These are phyloP conservation scores for Aspergillus texensis DNA, from an alignment of 2,329 filamentous ascomycete species.

Conservation along the genomic window DNA sequence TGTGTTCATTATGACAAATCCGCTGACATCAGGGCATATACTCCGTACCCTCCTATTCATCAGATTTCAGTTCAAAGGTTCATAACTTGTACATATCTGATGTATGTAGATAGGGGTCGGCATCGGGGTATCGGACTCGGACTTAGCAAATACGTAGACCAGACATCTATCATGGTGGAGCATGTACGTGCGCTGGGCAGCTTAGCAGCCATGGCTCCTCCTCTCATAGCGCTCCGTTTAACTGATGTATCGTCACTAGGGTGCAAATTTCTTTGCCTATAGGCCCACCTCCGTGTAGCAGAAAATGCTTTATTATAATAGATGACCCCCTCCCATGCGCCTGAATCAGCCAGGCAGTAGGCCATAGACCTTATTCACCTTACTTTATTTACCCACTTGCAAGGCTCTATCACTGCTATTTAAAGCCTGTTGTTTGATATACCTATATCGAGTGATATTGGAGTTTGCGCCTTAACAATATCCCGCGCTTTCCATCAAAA, in stretches of 20 bases:
- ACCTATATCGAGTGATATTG: background rate
- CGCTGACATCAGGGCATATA: background rate
- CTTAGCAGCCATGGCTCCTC: background rate
- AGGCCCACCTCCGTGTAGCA: background rate
- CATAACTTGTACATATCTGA: background rate
- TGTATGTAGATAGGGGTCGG: background rate
- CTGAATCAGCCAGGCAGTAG: background rate
- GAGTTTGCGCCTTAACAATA: background rate
- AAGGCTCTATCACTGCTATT: background rate
- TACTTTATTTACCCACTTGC: background rate
- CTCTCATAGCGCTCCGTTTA: background rate
- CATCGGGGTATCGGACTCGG: background rate
- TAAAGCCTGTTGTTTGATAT: background rate
- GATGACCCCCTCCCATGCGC: background rate
- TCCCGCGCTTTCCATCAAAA: background rate
- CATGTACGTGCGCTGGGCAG: background rate
- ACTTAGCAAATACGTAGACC: background rate
- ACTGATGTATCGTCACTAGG: constrained; percentile 1
- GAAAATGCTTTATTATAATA: background rate
- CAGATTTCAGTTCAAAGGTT: background rate
- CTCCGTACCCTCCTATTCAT: background rate
- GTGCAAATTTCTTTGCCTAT: background rate
- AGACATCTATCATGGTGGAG: background rate
- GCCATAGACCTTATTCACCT: background rate
- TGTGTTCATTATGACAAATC: constrained; percentile 2